Conservation (phyloP, 1,284 basidiomycete genomes). For the Ustilago esculenta region DNA sequence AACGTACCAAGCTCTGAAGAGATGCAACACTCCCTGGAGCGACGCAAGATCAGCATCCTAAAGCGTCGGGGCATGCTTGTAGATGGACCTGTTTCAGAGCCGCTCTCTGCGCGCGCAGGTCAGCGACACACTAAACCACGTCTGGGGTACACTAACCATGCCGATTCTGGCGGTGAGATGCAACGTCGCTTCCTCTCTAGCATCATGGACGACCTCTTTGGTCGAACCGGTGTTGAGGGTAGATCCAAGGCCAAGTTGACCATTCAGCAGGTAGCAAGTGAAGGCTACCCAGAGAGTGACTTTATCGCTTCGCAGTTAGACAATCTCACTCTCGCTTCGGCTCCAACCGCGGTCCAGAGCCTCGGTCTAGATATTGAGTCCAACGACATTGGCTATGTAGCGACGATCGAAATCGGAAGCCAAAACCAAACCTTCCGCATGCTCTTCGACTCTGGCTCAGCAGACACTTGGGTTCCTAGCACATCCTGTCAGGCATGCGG, state of each 20-base stretch:
- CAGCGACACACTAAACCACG: conserved; percentile 16
- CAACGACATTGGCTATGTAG: conserved; percentile 75
- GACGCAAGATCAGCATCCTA: conserved; percentile 29
- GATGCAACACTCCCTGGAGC: conserved; percentile 27
- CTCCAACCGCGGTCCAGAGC: conserved; percentile 72
- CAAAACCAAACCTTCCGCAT: conserved; percentile 78
- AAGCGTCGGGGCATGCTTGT: conserved; percentile 11
- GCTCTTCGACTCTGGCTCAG: conserved; percentile 81
- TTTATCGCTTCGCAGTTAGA: conserved; percentile 31
- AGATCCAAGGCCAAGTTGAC: conserved; percentile 19
- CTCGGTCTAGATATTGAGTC: conserved; percentile 79
- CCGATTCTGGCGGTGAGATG: conserved; percentile 15
- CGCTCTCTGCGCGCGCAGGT: not conserved
- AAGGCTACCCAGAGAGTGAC: conserved; percentile 29
- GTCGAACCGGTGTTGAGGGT: conserved; percentile 18
- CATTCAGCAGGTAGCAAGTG: conserved; percentile 5
- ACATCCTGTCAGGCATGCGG: conserved; percentile 50
- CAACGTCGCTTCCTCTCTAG: conserved; percentile 29
- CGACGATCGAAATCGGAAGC: conserved; percentile 79
- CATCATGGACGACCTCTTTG: conserved; percentile 33
- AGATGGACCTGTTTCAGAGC: not conserved
- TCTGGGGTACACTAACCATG: conserved; percentile 34
- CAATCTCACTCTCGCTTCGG: conserved; percentile 38
- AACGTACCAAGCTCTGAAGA: conserved; percentile 24
- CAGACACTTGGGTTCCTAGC: conserved; percentile 76